A percentile compares a stretch with the other conserved stretches of the same genome.
Evolutionary conservation across 2,329 filamentous ascomycete species (phyloP).

Genomic region (Ilyonectria robusta): DNA sequence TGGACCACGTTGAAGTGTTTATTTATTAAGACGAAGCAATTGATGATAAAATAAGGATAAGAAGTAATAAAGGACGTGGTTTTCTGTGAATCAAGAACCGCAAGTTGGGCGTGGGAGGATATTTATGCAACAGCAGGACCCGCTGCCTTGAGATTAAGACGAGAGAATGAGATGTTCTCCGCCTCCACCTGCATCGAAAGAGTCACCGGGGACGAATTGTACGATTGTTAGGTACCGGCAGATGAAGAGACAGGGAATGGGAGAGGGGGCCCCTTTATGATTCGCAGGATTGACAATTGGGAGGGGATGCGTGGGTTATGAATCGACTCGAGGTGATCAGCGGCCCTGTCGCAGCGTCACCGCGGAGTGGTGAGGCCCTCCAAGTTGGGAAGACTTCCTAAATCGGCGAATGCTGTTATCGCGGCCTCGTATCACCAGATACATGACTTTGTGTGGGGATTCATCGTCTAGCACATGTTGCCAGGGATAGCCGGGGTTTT

Average conservation of each 20-base stretch:
- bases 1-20: background rate
- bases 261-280: constrained; percentile 10
- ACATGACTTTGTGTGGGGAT: background rate
- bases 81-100: background rate
- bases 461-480: background rate
- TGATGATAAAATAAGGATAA: background rate
- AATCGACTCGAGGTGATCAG: constrained; percentile 14
- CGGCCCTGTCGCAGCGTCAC: constrained; percentile 4
- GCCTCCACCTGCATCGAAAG: constrained; percentile 2
- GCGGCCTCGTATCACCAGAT: background rate
- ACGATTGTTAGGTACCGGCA: constrained; percentile 11
- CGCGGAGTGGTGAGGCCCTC: background rate
- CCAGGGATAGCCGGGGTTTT: constrained; percentile 26
- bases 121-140: background rate
- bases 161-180: background rate
- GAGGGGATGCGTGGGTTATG: constrained; percentile 14
- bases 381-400: background rate
- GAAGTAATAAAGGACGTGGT: background rate
- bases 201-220: constrained; percentile 11
- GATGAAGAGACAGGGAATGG: background rate
- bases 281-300: constrained; percentile 13
- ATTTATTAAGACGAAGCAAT: background rate
- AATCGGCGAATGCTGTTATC: background rate
- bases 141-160: background rate
- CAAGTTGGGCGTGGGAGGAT: background rate